Evolutionary conservation across 1,139 yeast genomes (phyloP).

Genomic region (Barnettozyma hawaiiensis): DNA sequence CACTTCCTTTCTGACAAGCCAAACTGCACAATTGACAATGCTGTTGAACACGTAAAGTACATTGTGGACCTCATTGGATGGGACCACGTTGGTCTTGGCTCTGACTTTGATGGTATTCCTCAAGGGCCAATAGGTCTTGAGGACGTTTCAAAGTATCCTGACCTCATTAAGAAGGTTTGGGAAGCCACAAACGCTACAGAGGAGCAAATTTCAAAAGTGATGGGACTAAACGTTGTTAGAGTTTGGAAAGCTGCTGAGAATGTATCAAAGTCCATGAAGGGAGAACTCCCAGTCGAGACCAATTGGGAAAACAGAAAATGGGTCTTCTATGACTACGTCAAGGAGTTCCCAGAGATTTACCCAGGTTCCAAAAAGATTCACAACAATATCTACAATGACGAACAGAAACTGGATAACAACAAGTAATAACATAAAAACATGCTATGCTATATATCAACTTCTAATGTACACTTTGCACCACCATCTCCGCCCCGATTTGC

Average conservation of each 20-base stretch:
- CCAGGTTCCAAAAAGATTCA: constrained; percentile 30
- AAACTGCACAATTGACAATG: constrained; percentile 38
- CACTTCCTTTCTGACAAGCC: constrained; percentile 32
- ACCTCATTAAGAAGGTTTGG: constrained; percentile 39
- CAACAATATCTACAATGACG: constrained; percentile 7
- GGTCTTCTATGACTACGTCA: constrained; percentile 34
- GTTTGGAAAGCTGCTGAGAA: constrained; percentile 44
- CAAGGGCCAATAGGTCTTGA: constrained; percentile 45
- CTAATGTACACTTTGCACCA: background rate
- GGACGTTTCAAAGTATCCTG: constrained; percentile 51
- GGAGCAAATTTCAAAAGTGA: constrained; percentile 37
- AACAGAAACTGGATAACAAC: constrained; percentile 13
- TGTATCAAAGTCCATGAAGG: constrained; percentile 28
- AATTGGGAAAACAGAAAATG: constrained; percentile 41
- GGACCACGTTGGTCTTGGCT: constrained; percentile 51
- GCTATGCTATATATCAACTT: background rate
- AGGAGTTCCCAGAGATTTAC: constrained; percentile 34
- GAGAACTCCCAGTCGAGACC: constrained; percentile 31
- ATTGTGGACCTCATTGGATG: constrained; percentile 43
- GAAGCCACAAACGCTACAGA: constrained; percentile 36
- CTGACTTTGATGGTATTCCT: constrained; percentile 51
- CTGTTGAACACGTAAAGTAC: constrained; percentile 41
- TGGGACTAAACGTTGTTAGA: constrained; percentile 45
- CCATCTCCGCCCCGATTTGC: too few relatives aligned
- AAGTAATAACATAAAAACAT: background rate